These are phyloP conservation scores for Fraxinus latifolia DNA, from an alignment of 305 asterid genomes.

Conservation along the genomic window DNA sequence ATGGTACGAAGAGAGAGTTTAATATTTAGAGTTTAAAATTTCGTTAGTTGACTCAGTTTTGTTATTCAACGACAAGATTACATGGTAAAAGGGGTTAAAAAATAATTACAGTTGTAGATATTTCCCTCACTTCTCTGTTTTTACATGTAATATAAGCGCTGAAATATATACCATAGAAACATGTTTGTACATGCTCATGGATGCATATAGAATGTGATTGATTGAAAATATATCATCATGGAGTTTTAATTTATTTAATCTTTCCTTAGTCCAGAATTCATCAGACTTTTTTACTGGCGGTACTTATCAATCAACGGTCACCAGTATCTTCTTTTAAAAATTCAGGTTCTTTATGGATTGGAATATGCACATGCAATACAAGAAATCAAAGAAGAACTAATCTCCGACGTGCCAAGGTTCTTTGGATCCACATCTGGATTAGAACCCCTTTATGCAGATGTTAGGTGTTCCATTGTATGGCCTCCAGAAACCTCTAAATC, in stretches of 20 bases:
- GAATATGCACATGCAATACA: slow-evolving; percentile 79
- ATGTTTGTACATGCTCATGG: neutral
- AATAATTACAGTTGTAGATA: neutral
- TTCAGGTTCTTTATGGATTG: slow-evolving; percentile 83
- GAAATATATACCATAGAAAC: neutral
- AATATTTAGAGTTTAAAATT: too few species aligned
- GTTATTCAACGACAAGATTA: neutral
- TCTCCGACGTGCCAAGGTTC: slow-evolving; percentile 25
- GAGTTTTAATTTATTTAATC: neutral
- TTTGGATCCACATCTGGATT: slow-evolving; percentile 32
- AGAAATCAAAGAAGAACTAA: slow-evolving; percentile 44
- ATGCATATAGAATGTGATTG: neutral
- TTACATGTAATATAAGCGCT: neutral
- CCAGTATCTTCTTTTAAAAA: slow-evolving; percentile 22
- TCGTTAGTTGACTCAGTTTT: neutral
- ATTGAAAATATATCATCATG: neutral
- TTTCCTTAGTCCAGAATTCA: neutral
- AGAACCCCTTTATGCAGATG: slow-evolving; percentile 56
- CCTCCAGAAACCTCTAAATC: slow-evolving; percentile 41
- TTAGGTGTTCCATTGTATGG: slow-evolving; percentile 44
- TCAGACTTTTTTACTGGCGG: neutral
- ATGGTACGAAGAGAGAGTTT: neutral
- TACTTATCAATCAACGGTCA: slow-evolving; percentile 14
- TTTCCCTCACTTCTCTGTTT: neutral
- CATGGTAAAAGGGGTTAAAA: neutral